phyloP scores from a whole-genome alignment of 768 basidiomycete genomes.

The Rhodotorula diobovata region DNA sequence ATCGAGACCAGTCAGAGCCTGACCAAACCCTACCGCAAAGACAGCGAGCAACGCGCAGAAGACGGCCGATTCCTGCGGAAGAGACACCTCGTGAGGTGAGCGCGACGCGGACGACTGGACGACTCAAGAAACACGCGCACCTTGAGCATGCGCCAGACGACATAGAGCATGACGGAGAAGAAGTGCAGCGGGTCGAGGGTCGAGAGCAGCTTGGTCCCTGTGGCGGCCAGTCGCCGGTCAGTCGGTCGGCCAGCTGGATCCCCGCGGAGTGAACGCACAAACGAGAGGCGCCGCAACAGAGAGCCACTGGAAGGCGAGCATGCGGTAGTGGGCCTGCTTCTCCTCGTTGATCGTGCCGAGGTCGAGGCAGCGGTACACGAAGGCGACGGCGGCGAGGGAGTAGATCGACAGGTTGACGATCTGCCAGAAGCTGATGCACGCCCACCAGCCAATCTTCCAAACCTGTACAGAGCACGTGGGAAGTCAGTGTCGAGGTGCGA shows the following conservation, averaged over 20 bases:
- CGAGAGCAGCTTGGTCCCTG: conserved; percentile 39
- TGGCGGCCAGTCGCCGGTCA: too few species aligned
- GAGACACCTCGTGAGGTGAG: too few species aligned
- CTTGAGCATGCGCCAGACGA: conserved; percentile 48
- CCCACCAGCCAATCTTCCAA: conserved; percentile 30
- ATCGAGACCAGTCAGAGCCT: conserved; percentile 51
- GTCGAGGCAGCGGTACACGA: conserved; percentile 41
- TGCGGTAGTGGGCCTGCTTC: conserved; percentile 18
- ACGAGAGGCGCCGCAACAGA: conserved; percentile 40
- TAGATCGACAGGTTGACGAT: conserved; percentile 40
- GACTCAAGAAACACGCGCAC: neutral
- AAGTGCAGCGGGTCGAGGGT: conserved; percentile 41
- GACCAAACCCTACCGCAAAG: conserved; percentile 45
- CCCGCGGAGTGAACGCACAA: conserved; percentile 6
- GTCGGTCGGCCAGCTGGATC: too few species aligned
- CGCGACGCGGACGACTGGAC: neutral
- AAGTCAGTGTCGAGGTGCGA: too few species aligned
- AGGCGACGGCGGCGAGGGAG: conserved; percentile 24
- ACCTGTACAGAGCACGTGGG: neutral
- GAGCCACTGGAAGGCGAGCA: conserved; percentile 39
- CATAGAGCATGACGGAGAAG: conserved; percentile 47
- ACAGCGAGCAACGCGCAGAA: conserved; percentile 48
- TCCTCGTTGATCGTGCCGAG: conserved; percentile 19
- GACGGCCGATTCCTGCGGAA: conserved; percentile 45
- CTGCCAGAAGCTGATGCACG: conserved; percentile 38